phyloP scores from a whole-genome alignment of 2,329 filamentous ascomycete genomes.

The Venturiaceae sp. region DNA sequence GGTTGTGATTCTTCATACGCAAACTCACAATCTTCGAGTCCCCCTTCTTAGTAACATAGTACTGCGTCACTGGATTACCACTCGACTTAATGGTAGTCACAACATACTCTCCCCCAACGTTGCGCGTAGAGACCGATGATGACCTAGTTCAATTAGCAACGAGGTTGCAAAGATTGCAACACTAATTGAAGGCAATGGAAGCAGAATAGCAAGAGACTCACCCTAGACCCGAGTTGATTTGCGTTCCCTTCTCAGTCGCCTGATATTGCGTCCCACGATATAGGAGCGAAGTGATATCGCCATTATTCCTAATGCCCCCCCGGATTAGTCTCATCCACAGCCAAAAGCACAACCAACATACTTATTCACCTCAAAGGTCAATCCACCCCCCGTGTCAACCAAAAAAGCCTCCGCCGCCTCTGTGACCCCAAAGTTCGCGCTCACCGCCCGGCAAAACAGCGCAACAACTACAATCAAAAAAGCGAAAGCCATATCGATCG shows the following conservation, averaged over 20 bases:
- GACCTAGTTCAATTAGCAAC: constrained; percentile 13
- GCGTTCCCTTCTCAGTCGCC: constrained; percentile 31
- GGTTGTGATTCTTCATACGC: background rate
- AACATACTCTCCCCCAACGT: background rate
- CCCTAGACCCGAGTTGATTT: constrained; percentile 51
- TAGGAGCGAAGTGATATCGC: constrained; percentile 1
- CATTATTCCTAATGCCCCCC: background rate
- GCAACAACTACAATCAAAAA: background rate
- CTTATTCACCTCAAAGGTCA: constrained; percentile 2
- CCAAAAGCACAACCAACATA: background rate
- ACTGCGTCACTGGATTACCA: constrained; percentile 56
- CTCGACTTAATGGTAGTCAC: constrained; percentile 25
- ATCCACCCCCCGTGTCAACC: background rate
- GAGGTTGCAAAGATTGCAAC: background rate
- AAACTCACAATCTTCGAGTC: constrained; percentile 40
- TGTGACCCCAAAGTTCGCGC: constrained; percentile 1
- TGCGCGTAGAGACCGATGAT: constrained; percentile 2
- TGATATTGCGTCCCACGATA: constrained; percentile 1
- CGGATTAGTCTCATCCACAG: background rate
- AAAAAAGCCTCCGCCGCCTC: background rate
- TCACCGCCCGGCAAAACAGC: background rate
- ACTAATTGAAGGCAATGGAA: too few relatives aligned
- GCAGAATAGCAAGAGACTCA: constrained; percentile 40
- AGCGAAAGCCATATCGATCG: background rate
- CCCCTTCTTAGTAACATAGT: constrained; percentile 52